Conservation (phyloP, 2,329 filamentous ascomycete genomes). For the Phialophora expanda region DNA sequence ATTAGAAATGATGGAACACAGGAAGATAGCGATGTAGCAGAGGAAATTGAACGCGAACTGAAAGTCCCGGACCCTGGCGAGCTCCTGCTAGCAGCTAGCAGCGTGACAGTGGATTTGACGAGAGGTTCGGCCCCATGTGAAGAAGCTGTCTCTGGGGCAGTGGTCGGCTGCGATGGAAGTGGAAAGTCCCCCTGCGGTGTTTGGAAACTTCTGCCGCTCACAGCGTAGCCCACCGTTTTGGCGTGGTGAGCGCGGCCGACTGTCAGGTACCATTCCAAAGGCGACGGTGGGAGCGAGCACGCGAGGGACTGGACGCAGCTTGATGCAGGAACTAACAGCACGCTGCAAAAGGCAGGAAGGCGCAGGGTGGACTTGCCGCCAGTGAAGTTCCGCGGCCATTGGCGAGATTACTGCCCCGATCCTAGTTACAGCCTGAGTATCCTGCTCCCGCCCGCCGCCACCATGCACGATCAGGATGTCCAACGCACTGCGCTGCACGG, state of each 20-base stretch:
- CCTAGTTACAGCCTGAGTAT: not conserved
- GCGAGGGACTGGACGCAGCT: not conserved
- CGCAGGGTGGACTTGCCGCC: constrained; percentile 2
- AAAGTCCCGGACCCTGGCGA: not conserved
- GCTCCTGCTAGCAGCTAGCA: constrained; percentile 5
- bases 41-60: constrained; percentile 2
- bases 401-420: constrained; percentile 5
- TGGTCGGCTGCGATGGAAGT: not conserved
- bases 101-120: constrained; percentile 11
- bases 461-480: constrained; percentile 17
- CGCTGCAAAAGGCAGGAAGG: not conserved
- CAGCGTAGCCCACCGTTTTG: not conserved
- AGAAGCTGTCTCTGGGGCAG: constrained; percentile 1
- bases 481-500: not conserved
- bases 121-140: constrained; percentile 19
- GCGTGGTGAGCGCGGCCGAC: not conserved
- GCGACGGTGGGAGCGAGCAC: not conserved
- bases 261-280: constrained; percentile 5
- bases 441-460: constrained; percentile 18
- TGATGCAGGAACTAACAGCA: constrained; percentile 18
- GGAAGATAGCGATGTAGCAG: constrained; percentile 4
- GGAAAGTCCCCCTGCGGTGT: not conserved
- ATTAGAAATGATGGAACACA: constrained; percentile 7
- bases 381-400: not conserved
- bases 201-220: constrained; percentile 1